Percentiles rank a stretch among this genome's conserved stretches.
phyloP scores from a whole-genome alignment of 495 filamentous ascomycete species.

The Aspergillus hancockii region DNA sequence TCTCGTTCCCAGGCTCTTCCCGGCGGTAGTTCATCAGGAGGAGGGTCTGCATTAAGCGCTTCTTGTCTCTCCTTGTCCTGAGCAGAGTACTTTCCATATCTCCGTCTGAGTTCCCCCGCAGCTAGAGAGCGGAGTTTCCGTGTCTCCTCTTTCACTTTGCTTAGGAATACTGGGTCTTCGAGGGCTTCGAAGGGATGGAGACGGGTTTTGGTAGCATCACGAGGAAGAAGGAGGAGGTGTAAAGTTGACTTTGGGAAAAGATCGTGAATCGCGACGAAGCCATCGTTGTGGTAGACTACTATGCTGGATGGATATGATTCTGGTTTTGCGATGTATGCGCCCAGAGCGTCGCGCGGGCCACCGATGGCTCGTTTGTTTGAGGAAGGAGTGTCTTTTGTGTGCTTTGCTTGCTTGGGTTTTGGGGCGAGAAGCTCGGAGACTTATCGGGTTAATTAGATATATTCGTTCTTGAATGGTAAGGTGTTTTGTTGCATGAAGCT shows the following conservation, averaged over 20 bases:
- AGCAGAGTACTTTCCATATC: constrained; percentile 62
- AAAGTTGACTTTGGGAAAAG: constrained; percentile 80
- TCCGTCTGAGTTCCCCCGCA: constrained; percentile 73
- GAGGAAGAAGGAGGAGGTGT: constrained; percentile 85
- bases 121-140: constrained; percentile 62
- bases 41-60: constrained; percentile 50
- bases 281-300: constrained; percentile 68
- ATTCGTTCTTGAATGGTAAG: background rate
- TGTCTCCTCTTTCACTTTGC: constrained; percentile 60
- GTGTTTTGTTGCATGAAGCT: background rate
- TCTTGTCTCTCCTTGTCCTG: constrained; percentile 57
- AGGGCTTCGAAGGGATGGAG: constrained; percentile 82
- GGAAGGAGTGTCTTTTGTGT: constrained; percentile 26
- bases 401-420: constrained; percentile 51
- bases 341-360: constrained; percentile 56
- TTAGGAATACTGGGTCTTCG: constrained; percentile 68
- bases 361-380: constrained; percentile 32
- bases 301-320: constrained; percentile 56
- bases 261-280: constrained; percentile 83
- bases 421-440: constrained; percentile 71
- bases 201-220: constrained; percentile 58
- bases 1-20: constrained; percentile 82
- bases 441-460: constrained; percentile 21
- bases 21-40: constrained; percentile 54
- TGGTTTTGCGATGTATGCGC: constrained; percentile 70